Conservation (phyloP, 257 asterid species). For the Solanum dulcamara region DNA sequence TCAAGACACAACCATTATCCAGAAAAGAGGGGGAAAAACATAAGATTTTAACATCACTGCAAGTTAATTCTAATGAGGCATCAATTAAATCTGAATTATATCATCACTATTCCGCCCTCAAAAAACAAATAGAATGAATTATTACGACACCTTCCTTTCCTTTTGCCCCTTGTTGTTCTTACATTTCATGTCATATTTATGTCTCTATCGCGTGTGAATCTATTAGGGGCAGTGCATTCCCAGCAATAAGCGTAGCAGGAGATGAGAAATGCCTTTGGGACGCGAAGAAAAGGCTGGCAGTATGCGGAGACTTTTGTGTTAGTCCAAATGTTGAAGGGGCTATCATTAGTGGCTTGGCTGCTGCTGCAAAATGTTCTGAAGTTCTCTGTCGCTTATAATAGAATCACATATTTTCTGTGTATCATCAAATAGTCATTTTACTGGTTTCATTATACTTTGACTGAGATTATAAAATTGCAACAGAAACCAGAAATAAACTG, state of each 20-base stretch:
- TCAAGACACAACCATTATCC: background rate
- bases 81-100: too few relatives aligned
- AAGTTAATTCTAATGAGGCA: too few relatives aligned
- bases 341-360: conserved; percentile 68
- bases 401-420: background rate
- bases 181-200: background rate
- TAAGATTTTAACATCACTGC: background rate
- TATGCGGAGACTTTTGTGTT: conserved; percentile 82
- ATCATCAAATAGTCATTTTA: background rate
- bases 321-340: conserved; percentile 85
- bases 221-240: conserved; percentile 88
- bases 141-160: background rate
- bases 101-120: background rate
- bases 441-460: background rate
- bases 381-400: conserved; percentile 22
- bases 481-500: background rate
- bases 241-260: conserved; percentile 43
- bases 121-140: background rate
- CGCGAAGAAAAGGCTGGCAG: conserved; percentile 47
- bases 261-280: conserved; percentile 78
- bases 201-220: background rate
- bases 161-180: background rate
- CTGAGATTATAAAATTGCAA: background rate
- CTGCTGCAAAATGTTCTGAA: conserved; percentile 55
- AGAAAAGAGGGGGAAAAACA: background rate